Evolutionary conservation across 2,329 filamentous ascomycete genomes (phyloP).

Genomic region (Diplodia seriata): DNA sequence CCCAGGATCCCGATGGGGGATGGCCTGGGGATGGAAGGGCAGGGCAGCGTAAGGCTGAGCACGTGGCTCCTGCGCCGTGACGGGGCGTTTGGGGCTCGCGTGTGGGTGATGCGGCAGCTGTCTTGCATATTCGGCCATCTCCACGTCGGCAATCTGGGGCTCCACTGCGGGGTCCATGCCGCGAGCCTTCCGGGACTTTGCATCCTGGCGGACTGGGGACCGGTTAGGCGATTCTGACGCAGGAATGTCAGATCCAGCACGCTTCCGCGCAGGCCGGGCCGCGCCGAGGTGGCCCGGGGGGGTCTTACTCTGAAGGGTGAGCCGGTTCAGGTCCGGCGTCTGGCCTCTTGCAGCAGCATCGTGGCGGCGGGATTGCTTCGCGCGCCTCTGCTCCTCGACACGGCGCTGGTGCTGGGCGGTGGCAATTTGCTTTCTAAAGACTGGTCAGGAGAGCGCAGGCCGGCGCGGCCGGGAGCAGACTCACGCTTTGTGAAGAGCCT

Average conservation of each 20-base stretch:
- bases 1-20: slow-evolving; percentile 7
- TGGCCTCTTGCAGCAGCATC: slow-evolving; percentile 36
- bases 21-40: slow-evolving; percentile 28
- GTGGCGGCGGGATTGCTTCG: slow-evolving; percentile 37
- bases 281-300: background rate
- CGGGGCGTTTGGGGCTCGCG: background rate
- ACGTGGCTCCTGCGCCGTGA: slow-evolving; percentile 14
- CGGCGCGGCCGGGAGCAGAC: slow-evolving; percentile 33
- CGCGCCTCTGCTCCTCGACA: slow-evolving; percentile 35
- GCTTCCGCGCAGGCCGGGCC: slow-evolving; percentile 11
- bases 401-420: slow-evolving; percentile 33
- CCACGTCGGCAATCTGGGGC: slow-evolving; percentile 19
- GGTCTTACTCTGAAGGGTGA: slow-evolving; percentile 37
- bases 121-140: slow-evolving; percentile 14
- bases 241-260: slow-evolving; percentile 30
- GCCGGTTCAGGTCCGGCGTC: slow-evolving; percentile 42
- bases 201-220: slow-evolving; percentile 33
- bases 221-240: slow-evolving; percentile 24
- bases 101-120: slow-evolving; percentile 1
- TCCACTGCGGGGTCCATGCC: slow-evolving; percentile 7
- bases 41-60: slow-evolving; percentile 11
- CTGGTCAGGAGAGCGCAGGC: slow-evolving; percentile 15
- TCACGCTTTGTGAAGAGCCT: slow-evolving; percentile 39
- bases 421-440: slow-evolving; percentile 9
- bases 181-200: slow-evolving; percentile 33